A percentile compares a stretch with the other conserved stretches of the same genome.
These are phyloP conservation scores for Pythium periplocum DNA, from an alignment of 352 stramenopile species.

Conservation along the genomic window DNA sequence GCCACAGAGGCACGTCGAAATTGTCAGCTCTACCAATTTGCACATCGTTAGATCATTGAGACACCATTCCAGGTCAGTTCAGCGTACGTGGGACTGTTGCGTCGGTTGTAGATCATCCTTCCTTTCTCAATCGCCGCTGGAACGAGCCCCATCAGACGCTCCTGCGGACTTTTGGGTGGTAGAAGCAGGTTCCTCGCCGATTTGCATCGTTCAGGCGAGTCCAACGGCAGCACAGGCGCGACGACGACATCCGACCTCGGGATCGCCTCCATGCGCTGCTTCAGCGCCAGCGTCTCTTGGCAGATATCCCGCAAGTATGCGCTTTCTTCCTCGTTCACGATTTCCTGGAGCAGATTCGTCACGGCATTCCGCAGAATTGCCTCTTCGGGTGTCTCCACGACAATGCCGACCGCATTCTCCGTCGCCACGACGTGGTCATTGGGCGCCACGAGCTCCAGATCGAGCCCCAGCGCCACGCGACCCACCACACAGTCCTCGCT, in stretches of 20 bases:
- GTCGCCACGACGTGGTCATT: too few relatives aligned
- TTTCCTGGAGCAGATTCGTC: constrained; percentile 47
- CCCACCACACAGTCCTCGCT: neutral
- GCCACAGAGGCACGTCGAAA: constrained; percentile 33
- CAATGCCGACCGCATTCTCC: neutral
- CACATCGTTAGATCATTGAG: constrained; percentile 1
- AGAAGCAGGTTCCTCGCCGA: too few relatives aligned
- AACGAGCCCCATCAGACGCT: constrained; percentile 36
- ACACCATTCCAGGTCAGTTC: neutral
- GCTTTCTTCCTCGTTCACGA: constrained; percentile 33
- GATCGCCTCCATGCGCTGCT: constrained; percentile 5
- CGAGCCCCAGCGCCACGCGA: constrained; percentile 1
- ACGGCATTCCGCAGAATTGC: constrained; percentile 40
- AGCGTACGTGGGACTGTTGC: constrained; percentile 29
- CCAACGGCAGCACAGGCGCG: too few relatives aligned
- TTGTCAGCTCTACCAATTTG: constrained; percentile 7
- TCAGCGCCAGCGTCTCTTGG: constrained; percentile 29
- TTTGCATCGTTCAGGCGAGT: too few relatives aligned
- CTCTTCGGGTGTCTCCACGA: constrained; percentile 16
- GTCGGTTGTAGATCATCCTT: constrained; percentile 31
- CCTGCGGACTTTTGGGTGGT: constrained; percentile 36
- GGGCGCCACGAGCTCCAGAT: neutral
- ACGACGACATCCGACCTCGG: neutral
- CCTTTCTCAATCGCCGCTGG: constrained; percentile 44
- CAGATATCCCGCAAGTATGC: constrained; percentile 65